Conservation (phyloP, 2,329 filamentous ascomycete species). For the Sporothrix pseudoabietina region DNA sequence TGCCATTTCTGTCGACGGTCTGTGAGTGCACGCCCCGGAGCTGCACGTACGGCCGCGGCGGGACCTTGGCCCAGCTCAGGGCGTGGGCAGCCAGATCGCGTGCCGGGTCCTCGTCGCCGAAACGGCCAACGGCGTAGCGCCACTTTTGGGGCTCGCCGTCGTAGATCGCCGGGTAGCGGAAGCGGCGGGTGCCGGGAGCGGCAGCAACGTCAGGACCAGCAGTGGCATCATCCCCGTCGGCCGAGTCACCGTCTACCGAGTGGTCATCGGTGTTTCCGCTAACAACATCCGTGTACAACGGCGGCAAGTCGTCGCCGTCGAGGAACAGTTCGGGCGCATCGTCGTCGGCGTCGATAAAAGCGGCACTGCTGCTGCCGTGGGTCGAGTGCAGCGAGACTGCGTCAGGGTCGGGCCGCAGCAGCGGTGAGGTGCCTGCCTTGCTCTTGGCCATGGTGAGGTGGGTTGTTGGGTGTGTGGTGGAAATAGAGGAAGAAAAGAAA, state of each 20-base stretch:
- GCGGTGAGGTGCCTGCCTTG: constrained; percentile 27
- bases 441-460: constrained; percentile 23
- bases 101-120: not conserved
- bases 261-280: constrained; percentile 32
- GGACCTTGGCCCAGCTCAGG: constrained; percentile 46
- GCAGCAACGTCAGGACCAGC: not conserved
- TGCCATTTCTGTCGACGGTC: constrained; percentile 49
- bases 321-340: constrained; percentile 42
- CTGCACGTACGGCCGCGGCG: constrained; percentile 57
- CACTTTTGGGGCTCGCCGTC: not conserved
- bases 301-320: constrained; percentile 50
- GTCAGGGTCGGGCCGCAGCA: constrained; percentile 35
- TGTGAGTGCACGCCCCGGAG: constrained; percentile 58
- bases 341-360: constrained; percentile 33
- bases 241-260: constrained; percentile 29
- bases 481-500: too few relatives aligned
- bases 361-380: constrained; percentile 24
- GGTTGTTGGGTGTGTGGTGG: not conserved
- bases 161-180: not conserved
- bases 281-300: constrained; percentile 49
- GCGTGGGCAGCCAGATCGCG: constrained; percentile 24
- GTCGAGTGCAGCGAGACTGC: constrained; percentile 40
- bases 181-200: not conserved
- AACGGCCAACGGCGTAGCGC: constrained; percentile 23
- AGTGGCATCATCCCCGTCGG: constrained; percentile 40